A percentile compares a stretch with the other conserved stretches of the same genome.
These are phyloP conservation scores for Allodekkera sacchari DNA, from an alignment of 805 yeast species.

Conservation along the genomic window DNA sequence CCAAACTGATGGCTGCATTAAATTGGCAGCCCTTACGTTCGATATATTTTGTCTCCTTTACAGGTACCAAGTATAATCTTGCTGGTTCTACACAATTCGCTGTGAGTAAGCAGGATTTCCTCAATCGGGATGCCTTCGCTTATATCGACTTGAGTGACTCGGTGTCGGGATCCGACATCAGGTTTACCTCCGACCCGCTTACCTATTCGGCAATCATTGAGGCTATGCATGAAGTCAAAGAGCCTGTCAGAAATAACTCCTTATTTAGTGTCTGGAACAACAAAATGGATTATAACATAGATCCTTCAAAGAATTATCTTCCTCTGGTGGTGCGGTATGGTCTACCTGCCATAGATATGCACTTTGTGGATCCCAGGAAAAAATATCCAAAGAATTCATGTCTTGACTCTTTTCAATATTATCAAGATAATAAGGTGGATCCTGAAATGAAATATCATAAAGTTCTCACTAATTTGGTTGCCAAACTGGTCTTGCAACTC, in stretches of 20 bases:
- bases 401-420: conserved; percentile 54
- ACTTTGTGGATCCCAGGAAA: conserved; percentile 33
- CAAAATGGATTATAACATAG: conserved; percentile 8
- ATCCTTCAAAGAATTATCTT: conserved; percentile 50
- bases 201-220: conserved; percentile 40
- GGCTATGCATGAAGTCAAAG: conserved; percentile 26
- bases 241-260: conserved; percentile 17
- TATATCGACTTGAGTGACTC: conserved; percentile 70
- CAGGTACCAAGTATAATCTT: conserved; percentile 68
- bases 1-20: conserved; percentile 50
- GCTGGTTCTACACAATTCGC: conserved; percentile 84
- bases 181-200: conserved; percentile 50
- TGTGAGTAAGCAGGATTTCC: conserved; percentile 42
- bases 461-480: conserved; percentile 46
- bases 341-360: conserved; percentile 59
- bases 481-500: conserved; percentile 46
- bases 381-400: conserved; percentile 46
- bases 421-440: conserved; percentile 41
- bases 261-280: conserved; percentile 16
- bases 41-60: conserved; percentile 76
- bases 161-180: conserved; percentile 43
- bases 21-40: conserved; percentile 82
- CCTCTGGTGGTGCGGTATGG: conserved; percentile 62
- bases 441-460: conserved; percentile 47
- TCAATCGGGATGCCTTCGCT: conserved; percentile 54